phyloP scores from a whole-genome alignment of 108 stramenopile species.

The Thalassiosira profunda region DNA sequence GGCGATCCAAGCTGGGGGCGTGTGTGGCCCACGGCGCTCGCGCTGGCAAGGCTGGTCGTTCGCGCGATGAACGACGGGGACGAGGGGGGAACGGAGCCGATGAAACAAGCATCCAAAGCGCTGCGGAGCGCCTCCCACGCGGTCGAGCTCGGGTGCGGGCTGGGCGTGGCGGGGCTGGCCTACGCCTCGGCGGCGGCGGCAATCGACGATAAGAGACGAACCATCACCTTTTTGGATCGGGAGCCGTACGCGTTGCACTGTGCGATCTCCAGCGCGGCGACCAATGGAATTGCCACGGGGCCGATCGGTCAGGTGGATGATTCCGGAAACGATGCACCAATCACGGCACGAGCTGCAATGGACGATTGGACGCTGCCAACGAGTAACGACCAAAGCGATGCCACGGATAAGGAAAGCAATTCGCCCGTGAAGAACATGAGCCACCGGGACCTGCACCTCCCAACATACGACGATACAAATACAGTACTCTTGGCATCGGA shows the following conservation, averaged over 20 bases:
- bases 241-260: slow-evolving; percentile 61
- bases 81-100: neutral
- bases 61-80: neutral
- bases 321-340: neutral
- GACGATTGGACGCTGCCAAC: slow-evolving; percentile 46
- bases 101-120: slow-evolving; percentile 8
- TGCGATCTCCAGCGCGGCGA: slow-evolving; percentile 47
- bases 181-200: slow-evolving; percentile 7
- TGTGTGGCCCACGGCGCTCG: slow-evolving; percentile 56
- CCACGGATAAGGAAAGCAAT: neutral
- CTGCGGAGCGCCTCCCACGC: slow-evolving; percentile 18
- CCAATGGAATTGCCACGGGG: slow-evolving; percentile 24
- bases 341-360: slow-evolving; percentile 25
- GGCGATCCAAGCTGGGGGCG: slow-evolving; percentile 55
- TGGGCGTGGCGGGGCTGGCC: slow-evolving; percentile 46
- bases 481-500: slow-evolving; percentile 32
- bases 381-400: too few relatives aligned
- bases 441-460: slow-evolving; percentile 16
- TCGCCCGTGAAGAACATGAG: slow-evolving; percentile 22
- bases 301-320: slow-evolving; percentile 9
- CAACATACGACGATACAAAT: slow-evolving; percentile 9
- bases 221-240: slow-evolving; percentile 49
- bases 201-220: neutral
- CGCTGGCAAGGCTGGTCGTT: slow-evolving; percentile 27
- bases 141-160: slow-evolving; percentile 44